Percentiles rank a stretch among this genome's conserved stretches.
These are phyloP conservation scores for Rhynchospora tenuis DNA, from an alignment of 176 grass and related monocot species.

Conservation along the genomic window DNA sequence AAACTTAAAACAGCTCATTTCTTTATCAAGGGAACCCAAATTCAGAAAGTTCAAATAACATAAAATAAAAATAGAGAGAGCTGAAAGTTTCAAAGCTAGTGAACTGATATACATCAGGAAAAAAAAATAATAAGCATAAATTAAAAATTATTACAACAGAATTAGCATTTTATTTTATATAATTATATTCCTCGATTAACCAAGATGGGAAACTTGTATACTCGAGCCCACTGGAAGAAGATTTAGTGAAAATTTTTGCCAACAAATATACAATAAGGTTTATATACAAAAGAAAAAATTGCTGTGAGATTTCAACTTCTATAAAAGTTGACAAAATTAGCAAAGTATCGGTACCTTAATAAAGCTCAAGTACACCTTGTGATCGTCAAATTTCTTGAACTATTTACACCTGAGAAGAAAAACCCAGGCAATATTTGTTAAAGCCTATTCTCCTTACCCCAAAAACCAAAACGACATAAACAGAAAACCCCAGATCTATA, in stretches of 20 bases:
- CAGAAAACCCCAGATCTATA: conserved; percentile 4
- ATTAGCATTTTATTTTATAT: background rate
- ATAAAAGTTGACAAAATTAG: background rate
- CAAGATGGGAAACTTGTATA: background rate
- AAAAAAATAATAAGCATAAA: background rate
- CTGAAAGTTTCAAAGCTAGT: background rate
- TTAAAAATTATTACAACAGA: background rate
- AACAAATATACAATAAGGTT: background rate
- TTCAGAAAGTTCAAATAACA: background rate
- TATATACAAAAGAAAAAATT: background rate
- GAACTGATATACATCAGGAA: background rate
- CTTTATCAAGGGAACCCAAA: background rate
- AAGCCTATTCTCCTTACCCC: background rate
- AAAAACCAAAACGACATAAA: conserved; percentile 7
- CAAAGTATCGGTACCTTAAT: conserved; percentile 1
- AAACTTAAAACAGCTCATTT: background rate
- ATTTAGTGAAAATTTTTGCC: background rate
- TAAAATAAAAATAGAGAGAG: background rate
- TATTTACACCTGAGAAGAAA: background rate
- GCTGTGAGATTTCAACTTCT: background rate
- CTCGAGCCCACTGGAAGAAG: background rate
- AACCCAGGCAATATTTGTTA: background rate
- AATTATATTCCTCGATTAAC: background rate
- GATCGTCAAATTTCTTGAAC: background rate
- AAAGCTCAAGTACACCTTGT: background rate